phyloP scores from a whole-genome alignment of 2,329 filamentous ascomycete genomes.

The Bipolaris oryzae region DNA sequence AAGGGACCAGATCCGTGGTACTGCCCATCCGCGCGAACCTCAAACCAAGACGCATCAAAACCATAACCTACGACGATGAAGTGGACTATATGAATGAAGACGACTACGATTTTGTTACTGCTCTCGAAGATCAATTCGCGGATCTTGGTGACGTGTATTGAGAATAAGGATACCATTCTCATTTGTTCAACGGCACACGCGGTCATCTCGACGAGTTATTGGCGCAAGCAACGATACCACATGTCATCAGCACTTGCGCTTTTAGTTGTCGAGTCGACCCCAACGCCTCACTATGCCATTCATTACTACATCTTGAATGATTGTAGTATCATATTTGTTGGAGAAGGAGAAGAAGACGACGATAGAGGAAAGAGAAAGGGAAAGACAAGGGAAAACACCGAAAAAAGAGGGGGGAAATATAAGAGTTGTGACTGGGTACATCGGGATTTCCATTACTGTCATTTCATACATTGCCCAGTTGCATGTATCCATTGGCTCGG shows the following conservation, averaged over 20 bases:
- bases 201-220: too few species aligned
- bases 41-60: conserved; percentile 41
- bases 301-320: background rate
- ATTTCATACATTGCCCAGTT: too few species aligned
- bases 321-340: background rate
- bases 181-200: too few species aligned
- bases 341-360: background rate
- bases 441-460: background rate
- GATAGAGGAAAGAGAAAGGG: background rate
- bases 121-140: conserved; percentile 12
- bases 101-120: background rate
- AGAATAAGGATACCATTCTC: too few species aligned
- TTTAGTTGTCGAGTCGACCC: too few species aligned
- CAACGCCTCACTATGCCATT: too few species aligned
- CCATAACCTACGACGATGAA: conserved; percentile 14
- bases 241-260: too few species aligned
- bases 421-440: background rate
- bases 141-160: too few species aligned
- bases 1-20: conserved; percentile 22
- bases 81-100: conserved; percentile 20
- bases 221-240: too few species aligned
- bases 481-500: background rate
- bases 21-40: conserved; percentile 33
- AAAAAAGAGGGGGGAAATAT: background rate
- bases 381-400: background rate